phyloP scores from a whole-genome alignment of 2,329 filamentous ascomycete genomes.

The Cryphonectria carpinicola region DNA sequence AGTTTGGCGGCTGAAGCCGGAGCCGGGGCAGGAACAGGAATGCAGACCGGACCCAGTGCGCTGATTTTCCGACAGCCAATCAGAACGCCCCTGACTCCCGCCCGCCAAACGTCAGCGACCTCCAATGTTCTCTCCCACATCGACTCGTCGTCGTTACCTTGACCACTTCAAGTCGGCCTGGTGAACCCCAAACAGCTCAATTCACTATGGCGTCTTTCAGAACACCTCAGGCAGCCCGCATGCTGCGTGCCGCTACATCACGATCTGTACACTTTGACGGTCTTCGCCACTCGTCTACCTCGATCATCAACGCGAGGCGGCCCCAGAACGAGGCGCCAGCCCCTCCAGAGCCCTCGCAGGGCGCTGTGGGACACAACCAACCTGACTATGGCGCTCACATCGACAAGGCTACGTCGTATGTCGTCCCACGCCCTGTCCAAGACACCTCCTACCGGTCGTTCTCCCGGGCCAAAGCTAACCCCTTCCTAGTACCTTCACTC shows the following conservation, averaged over 20 bases:
- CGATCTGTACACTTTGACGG: slow-evolving; percentile 48
- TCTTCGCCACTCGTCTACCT: slow-evolving; percentile 60
- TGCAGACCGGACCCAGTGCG: slow-evolving; percentile 35
- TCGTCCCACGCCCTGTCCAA: slow-evolving; percentile 13
- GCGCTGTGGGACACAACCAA: slow-evolving; percentile 57
- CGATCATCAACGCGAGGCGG: slow-evolving; percentile 40
- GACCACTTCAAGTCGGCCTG: slow-evolving; percentile 10
- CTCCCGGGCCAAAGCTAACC: neutral
- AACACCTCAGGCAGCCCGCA: slow-evolving; percentile 54
- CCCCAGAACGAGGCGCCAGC: slow-evolving; percentile 38
- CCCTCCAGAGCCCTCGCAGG: slow-evolving; percentile 43
- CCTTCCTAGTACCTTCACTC: slow-evolving; percentile 79
- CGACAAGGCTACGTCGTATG: slow-evolving; percentile 92
- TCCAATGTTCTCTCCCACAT: neutral
- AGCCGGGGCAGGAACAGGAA: slow-evolving; percentile 28
- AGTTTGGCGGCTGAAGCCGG: slow-evolving; percentile 26
- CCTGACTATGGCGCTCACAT: slow-evolving; percentile 80
- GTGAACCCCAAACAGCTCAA: slow-evolving; percentile 22
- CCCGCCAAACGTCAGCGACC: slow-evolving; percentile 24
- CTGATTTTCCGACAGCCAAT: slow-evolving; percentile 40
- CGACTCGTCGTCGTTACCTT: neutral
- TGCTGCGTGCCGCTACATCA: slow-evolving; percentile 52
- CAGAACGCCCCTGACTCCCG: slow-evolving; percentile 20
- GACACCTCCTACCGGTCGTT: neutral
- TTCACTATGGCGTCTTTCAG: slow-evolving; percentile 69